Base-by-base conservation (phyloP, 805 yeast genomes). In the Candida taoyuanica region DNA sequence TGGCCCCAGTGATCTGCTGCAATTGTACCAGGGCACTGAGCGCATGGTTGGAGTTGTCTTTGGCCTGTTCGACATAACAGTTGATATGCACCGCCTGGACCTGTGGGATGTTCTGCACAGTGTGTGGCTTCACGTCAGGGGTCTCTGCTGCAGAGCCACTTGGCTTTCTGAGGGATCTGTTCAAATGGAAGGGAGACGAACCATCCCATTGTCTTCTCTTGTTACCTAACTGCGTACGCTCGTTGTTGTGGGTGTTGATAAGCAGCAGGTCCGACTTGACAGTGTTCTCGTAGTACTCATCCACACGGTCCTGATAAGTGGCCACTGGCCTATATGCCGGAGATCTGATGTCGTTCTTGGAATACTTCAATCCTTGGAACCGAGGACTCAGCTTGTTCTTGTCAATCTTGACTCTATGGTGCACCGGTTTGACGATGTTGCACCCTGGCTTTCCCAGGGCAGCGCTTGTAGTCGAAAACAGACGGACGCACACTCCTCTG, bases 1-100 rank as follows among this genome's bases (percentile, higher is more conserved):
- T 85, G 44, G 73, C 78, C 44, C 95, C 95, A n/a, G 98, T 91
- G 53, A 93, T 84, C 60, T 91, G 98, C 53, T 93, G 94, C 41
- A 93, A 58, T 63, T 85, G 91, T 43, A 86, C 70, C 36, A 77
- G 69, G 9, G 95, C 86, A 24, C 88, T 73, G 39, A 88, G 74
- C 21, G 87, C 85, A 44, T 78, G 68, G 64, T 87, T 80, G 31
- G 78, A 73, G 52, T 81, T 78, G 40, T 74, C 79, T 49, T 75
- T 76, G 6, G 93, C 86, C 30, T 76, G 78, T 49, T 75, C 78
- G 33, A 77, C 91, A 55, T 76, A 91, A 53, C 94, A 77, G 61
- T 85, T 85, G 52, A 93, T 67, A 28, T 75, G 70, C 30, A 94
- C 71, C n/a, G 75, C 68, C 39, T 73, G 70, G 32, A 93, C 65